Conservation (phyloP, 345 rosid species). For the Capsella bursapastoris region DNA sequence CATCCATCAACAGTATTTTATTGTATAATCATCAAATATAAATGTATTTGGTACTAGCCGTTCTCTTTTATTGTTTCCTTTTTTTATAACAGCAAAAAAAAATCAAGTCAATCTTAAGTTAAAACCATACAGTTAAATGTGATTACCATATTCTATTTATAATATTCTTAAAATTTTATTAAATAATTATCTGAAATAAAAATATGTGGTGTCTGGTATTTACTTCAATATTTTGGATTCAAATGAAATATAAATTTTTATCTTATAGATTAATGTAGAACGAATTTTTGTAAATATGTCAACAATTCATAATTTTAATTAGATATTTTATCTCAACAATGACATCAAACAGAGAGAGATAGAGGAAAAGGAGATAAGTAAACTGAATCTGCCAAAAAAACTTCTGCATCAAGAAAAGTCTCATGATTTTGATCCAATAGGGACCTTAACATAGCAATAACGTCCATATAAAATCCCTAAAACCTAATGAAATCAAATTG, state of each 20-base stretch:
- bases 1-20: not conserved
- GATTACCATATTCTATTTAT: not conserved
- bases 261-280: not conserved
- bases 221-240: not conserved
- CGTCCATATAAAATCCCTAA: constrained; percentile 18
- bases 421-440: constrained; percentile 4
- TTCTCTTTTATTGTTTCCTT: not conserved
- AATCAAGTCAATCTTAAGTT: not conserved
- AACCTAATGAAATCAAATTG: constrained; percentile 17
- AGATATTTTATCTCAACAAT: constrained; percentile 15
- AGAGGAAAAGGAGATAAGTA: not conserved
- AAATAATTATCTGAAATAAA: not conserved
- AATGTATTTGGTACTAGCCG: not conserved
- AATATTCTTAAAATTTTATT: not conserved
- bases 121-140: not conserved
- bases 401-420: constrained; percentile 26
- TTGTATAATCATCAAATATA: not conserved
- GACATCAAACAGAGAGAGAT: not conserved
- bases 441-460: constrained; percentile 28
- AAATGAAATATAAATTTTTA: not conserved
- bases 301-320: not conserved
- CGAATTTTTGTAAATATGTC: not conserved
- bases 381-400: not conserved
- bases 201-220: not conserved
- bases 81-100: not conserved